phyloP scores from a whole-genome alignment of 1,284 basidiomycete species.

The Neolentinus lepideus region DNA sequence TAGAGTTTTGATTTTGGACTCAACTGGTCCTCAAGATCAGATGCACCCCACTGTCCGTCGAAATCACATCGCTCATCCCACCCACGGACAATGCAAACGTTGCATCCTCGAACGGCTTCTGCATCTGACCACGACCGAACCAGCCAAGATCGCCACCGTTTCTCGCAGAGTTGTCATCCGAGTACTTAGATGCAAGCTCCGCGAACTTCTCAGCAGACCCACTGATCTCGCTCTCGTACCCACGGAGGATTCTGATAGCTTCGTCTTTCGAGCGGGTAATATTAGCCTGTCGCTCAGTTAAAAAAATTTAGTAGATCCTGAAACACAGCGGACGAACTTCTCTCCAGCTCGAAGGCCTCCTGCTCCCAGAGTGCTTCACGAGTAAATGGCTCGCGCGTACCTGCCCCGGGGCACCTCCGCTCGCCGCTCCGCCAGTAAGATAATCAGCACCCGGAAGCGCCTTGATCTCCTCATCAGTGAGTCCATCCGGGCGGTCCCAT shows the following conservation, averaged over 20 bases:
- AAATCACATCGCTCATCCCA: constrained; percentile 81
- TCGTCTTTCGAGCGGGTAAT: constrained; percentile 92
- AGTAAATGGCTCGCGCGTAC: constrained; percentile 94
- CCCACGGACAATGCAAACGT: constrained; percentile 79
- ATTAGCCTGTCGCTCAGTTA: constrained; percentile 21
- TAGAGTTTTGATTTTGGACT: no score
- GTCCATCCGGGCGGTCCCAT: constrained; percentile 76
- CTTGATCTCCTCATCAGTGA: constrained; percentile 58
- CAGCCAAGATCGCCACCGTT: constrained; percentile 81
- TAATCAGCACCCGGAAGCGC: constrained; percentile 67
- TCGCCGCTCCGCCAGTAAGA: constrained; percentile 15
- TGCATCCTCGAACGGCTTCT: constrained; percentile 95
- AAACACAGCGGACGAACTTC: constrained; percentile 61
- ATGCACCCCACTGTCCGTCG: constrained; percentile 96
- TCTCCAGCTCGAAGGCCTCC: constrained; percentile 89
- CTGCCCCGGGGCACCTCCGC: constrained; percentile 35
- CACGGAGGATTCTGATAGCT: constrained; percentile 74
- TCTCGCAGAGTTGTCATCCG: constrained; percentile 83
- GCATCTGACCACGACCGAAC: constrained; percentile 91
- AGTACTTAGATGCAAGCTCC: constrained; percentile 66
- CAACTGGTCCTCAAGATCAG: constrained; percentile 86
- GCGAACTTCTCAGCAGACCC: constrained; percentile 63
- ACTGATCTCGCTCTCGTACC: constrained; percentile 55
- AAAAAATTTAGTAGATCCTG: neutral
- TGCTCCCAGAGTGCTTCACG: constrained; percentile 86